Evolutionary conservation across 148 eudicot genomes (phyloP).

Genomic region (Chenopodium formosanum): DNA sequence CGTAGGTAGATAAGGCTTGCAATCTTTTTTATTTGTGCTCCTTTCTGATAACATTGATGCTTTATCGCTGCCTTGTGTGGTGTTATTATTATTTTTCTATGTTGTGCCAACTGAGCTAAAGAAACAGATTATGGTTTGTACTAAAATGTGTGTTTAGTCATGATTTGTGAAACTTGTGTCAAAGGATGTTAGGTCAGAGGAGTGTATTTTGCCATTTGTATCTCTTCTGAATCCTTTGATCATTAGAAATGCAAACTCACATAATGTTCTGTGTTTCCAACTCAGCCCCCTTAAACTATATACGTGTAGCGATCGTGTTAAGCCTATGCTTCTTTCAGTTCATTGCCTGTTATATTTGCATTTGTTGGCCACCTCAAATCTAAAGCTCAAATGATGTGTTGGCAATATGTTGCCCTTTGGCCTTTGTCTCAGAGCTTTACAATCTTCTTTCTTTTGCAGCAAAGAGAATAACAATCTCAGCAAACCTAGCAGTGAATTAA

Average conservation of each 20-base stretch:
- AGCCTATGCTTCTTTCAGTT: not conserved
- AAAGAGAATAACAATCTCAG: constrained; percentile 49
- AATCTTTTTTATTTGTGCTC: not conserved
- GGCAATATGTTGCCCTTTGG: not conserved
- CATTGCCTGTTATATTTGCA: not conserved
- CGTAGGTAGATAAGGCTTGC: not conserved
- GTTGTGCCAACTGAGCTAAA: too few species aligned
- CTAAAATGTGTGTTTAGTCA: not conserved
- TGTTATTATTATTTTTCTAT: not conserved
- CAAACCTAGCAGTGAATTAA: constrained; percentile 46
- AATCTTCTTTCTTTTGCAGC: constrained; percentile 49
- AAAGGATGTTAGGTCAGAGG: not conserved
- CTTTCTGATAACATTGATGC: not conserved
- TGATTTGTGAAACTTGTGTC: not conserved
- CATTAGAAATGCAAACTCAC: not conserved
- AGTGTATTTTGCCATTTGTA: too few species aligned
- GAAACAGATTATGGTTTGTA: too few species aligned
- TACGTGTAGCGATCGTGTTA: not conserved
- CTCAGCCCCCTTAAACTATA: not conserved
- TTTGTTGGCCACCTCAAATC: not conserved
- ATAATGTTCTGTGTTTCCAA: not conserved
- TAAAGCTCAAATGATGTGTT: not conserved
- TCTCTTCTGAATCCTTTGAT: too few species aligned
- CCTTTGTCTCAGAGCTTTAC: not conserved
- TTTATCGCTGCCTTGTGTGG: not conserved